phyloP scores from a whole-genome alignment of 1,139 yeast genomes.

The Blastobotrys apis region DNA sequence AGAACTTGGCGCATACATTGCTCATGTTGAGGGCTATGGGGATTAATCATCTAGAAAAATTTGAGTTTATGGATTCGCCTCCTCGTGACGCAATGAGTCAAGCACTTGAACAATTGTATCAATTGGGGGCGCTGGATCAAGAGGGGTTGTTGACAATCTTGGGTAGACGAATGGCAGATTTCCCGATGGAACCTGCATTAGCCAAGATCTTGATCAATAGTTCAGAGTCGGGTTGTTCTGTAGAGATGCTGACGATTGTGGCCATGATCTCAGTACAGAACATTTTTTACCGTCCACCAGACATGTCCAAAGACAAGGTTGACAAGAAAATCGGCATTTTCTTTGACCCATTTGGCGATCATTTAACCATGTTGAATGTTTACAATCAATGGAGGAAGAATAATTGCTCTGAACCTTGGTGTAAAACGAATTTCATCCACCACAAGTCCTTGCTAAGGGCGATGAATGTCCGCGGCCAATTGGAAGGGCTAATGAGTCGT shows the following conservation, averaged over 20 bases:
- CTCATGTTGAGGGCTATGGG: conserved; percentile 95
- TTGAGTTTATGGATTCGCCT: conserved; percentile 96
- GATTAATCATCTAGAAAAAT: conserved; percentile 68
- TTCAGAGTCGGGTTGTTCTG: conserved; percentile 69
- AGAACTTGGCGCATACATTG: conserved; percentile 78
- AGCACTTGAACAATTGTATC: conserved; percentile 81
- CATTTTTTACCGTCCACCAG: conserved; percentile 80
- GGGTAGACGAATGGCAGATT: conserved; percentile 84
- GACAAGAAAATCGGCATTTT: conserved; percentile 74
- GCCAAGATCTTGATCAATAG: conserved; percentile 78
- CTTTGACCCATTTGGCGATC: conserved; percentile 80
- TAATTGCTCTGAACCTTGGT: conserved; percentile 67
- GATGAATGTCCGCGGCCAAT: conserved; percentile 70
- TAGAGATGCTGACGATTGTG: conserved; percentile 77
- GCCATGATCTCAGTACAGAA: conserved; percentile 90
- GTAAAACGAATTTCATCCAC: conserved; percentile 75
- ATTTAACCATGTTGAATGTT: conserved; percentile 76
- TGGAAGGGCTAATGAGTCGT: conserved; percentile 57
- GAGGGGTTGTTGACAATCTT: conserved; percentile 67
- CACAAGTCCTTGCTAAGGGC: conserved; percentile 76
- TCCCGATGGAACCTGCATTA: conserved; percentile 93
- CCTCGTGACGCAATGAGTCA: conserved; percentile 66
- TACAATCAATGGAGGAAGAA: conserved; percentile 71
- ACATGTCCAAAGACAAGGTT: conserved; percentile 62
- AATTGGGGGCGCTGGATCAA: conserved; percentile 76